These are phyloP conservation scores for Saccharum spontaneum DNA, from an alignment of 176 grass and related monocot genomes.

Conservation along the genomic window DNA sequence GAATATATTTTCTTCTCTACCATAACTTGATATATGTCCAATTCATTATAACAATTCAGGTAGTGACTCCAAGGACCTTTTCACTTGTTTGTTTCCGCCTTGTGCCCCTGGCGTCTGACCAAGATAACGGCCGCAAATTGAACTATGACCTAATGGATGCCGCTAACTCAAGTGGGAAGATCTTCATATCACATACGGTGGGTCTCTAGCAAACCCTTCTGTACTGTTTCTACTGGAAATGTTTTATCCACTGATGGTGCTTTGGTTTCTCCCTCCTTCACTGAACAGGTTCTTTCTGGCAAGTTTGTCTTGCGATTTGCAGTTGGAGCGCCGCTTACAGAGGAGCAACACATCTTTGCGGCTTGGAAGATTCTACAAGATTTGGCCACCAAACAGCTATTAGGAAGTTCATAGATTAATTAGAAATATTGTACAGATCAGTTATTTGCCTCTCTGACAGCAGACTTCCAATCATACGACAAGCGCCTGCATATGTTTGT, in stretches of 20 bases:
- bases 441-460: not conserved
- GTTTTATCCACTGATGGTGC: not conserved
- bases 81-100: constrained; percentile 72
- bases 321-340: constrained; percentile 61
- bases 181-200: constrained; percentile 72
- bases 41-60: constrained; percentile 38
- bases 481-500: not conserved
- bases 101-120: constrained; percentile 34
- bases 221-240: not conserved
- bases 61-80: constrained; percentile 53
- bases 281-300: constrained; percentile 59
- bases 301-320: constrained; percentile 63
- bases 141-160: constrained; percentile 54
- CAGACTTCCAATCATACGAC: not conserved
- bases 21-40: not conserved
- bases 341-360: constrained; percentile 46
- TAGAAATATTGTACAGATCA: not conserved
- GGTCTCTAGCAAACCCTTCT: not conserved
- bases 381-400: constrained; percentile 41
- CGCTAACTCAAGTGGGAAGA: constrained; percentile 57
- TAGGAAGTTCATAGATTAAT: constrained; percentile 24
- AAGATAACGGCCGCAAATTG: constrained; percentile 58
- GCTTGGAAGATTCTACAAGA: constrained; percentile 77
- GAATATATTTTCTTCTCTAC: not conserved
- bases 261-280: not conserved